Percentiles rank a stretch among this genome's conserved stretches.
phyloP scores from a whole-genome alignment of 2,329 filamentous ascomycete species.

The Ceratocystis alfenasii region DNA sequence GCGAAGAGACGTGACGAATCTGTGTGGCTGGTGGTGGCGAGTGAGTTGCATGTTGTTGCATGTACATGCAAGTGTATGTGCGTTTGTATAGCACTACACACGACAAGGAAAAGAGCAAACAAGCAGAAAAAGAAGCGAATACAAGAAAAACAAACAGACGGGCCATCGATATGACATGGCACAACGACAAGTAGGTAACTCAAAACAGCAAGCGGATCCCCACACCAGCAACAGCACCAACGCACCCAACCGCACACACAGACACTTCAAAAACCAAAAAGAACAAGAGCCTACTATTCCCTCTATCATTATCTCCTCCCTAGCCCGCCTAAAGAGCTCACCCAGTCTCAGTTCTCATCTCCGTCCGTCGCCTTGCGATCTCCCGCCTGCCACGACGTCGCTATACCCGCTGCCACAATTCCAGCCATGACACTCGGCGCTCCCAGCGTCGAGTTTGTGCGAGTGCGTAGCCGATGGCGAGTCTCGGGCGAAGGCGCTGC shows the following conservation, averaged over 20 bases:
- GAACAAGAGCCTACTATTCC: neutral
- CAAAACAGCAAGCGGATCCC: no score
- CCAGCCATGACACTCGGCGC: slow-evolving; percentile 74
- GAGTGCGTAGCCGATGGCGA: slow-evolving; percentile 50
- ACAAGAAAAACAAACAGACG: neutral
- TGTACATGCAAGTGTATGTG: no score
- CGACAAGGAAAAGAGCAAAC: neutral
- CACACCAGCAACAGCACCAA: neutral
- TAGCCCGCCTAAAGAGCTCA: no score
- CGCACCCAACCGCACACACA: neutral
- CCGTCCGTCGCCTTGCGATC: slow-evolving; percentile 35
- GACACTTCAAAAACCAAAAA: neutral
- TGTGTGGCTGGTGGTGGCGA: no score
- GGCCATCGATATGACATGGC: neutral
- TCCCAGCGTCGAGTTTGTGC: slow-evolving; percentile 59
- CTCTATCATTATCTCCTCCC: no score
- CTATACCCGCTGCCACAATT: slow-evolving; percentile 64
- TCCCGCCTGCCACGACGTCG: slow-evolving; percentile 63
- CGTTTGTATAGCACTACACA: no score
- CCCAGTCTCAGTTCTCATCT: slow-evolving; percentile 21
- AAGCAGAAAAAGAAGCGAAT: neutral
- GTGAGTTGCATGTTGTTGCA: no score
- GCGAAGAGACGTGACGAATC: no score
- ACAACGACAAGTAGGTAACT: neutral
- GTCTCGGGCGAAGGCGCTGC: slow-evolving; percentile 28